Evolutionary conservation across 169 alveolate species (phyloP), one percentile per base, ranked within the genome.

Genomic region (Plasmodium knowlesi): DNA sequence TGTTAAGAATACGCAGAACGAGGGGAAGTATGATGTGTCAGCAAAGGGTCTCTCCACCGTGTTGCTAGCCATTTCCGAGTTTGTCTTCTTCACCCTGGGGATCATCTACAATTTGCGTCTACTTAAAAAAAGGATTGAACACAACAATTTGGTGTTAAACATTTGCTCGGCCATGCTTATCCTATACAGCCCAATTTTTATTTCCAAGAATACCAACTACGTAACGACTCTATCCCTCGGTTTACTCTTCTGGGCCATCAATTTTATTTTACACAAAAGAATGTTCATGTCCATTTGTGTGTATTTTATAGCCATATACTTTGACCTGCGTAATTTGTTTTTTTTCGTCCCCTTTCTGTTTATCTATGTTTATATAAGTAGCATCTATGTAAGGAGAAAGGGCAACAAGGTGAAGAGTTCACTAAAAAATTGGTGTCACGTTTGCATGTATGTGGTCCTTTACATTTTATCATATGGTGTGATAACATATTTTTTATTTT

Each of bases 171-270:
- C 95, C 30, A 10, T 90, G 28, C 73, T 90, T 81, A 90, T 90
- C 71, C 39, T 90, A 39, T 90, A 90, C 74, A 90, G 83, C 54
- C 95, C 95, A n/a, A 28, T 79, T 5, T 90, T 90, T 30, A 81
- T 74, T 37, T 71, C 54, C n/a, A 70, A 80, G 71, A 61, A 90
- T n/a, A 46, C 50, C 72, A 90, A 90, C 74, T 50, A 90, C 73
- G 57, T 90, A 72, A 81, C 9, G 9, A 76, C 73, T 4, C 25
- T 90, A 37, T 81, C 95, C 34, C 82, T 90, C 8, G 95, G 95
- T 1, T 81, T 90, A 39, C 43, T 90, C 81, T 81, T 70, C 57
- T 90, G 95, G 95, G 37, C 85, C 83, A 50, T 81, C 30, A 90
- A 90, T 71, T 71, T 90, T 4, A 81, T 90, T 28, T 25, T 90